phyloP scores from a whole-genome alignment of 306 rosid species.

The Dryas drummondii region DNA sequence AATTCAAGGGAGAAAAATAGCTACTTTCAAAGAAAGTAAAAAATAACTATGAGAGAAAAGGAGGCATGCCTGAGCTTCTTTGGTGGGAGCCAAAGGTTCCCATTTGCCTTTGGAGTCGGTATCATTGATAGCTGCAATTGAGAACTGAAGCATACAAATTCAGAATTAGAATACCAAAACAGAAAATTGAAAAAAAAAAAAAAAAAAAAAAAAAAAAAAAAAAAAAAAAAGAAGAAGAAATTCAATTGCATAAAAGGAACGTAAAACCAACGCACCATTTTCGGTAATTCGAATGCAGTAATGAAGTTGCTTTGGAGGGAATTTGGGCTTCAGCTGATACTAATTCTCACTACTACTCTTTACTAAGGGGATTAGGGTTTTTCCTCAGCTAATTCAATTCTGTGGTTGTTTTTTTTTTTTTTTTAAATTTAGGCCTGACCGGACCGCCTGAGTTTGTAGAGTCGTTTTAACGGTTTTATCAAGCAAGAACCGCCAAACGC shows the following conservation, averaged over 20 bases:
- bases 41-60: background rate
- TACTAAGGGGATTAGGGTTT: conserved; percentile 22
- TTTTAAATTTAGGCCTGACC: background rate
- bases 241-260: background rate
- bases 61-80: conserved; percentile 84
- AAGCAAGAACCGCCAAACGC: background rate
- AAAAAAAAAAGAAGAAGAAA: conserved; percentile 1
- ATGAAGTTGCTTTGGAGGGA: background rate
- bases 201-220: background rate
- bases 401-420: background rate
- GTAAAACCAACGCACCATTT: conserved; percentile 31
- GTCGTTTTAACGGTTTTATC: conserved; percentile 9
- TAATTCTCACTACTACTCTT: background rate
- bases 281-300: conserved; percentile 8
- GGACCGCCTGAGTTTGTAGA: background rate
- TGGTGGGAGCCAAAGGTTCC: conserved; percentile 96
- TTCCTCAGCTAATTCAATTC: too few species aligned
- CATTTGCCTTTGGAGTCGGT: conserved; percentile 70
- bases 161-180: background rate
- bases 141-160: conserved; percentile 52
- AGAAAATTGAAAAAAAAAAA: background rate
- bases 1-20: background rate
- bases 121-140: conserved; percentile 94
- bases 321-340: background rate
- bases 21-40: background rate